A percentile compares a stretch with the other conserved stretches of the same genome.
Evolutionary conservation across 2,329 filamentous ascomycete genomes (phyloP).

Genomic region (Penicillium janthinellum): DNA sequence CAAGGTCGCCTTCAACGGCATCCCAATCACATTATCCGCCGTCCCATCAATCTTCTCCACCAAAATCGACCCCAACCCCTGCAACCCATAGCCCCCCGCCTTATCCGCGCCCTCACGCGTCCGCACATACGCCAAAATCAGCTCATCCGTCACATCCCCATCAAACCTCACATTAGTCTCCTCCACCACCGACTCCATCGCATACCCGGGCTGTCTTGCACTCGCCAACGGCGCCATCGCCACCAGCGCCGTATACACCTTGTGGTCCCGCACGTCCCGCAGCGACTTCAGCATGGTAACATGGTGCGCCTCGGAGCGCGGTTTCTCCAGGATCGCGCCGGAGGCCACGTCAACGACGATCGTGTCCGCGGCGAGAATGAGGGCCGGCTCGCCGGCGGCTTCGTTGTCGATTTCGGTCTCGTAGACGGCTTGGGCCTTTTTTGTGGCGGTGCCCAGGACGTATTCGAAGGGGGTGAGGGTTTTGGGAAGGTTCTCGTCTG

Average conservation of each 20-base stretch:
- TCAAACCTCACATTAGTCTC: constrained; percentile 92
- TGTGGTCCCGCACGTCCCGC: constrained; percentile 74
- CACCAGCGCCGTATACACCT: constrained; percentile 82
- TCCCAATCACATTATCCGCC: constrained; percentile 90
- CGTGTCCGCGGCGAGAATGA: constrained; percentile 90
- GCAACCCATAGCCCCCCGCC: constrained; percentile 92
- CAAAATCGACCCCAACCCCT: constrained; percentile 82
- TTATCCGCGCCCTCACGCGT: constrained; percentile 95
- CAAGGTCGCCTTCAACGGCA: constrained; percentile 78
- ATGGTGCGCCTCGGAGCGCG: constrained; percentile 77
- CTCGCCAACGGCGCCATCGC: constrained; percentile 81
- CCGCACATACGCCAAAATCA: constrained; percentile 67
- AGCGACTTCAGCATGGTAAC: constrained; percentile 79
- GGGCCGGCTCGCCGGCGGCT: constrained; percentile 67
- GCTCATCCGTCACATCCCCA: constrained; percentile 71
- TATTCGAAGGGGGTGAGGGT: constrained; percentile 81
- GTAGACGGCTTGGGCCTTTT: constrained; percentile 80
- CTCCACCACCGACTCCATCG: constrained; percentile 77
- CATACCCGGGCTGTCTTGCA: constrained; percentile 81
- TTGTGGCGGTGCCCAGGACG: constrained; percentile 79
- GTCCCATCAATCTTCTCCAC: constrained; percentile 87
- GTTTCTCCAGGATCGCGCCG: constrained; percentile 88
- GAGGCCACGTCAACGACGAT: constrained; percentile 72
- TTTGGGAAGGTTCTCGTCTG: constrained; percentile 85
- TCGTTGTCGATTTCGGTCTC: constrained; percentile 58